Evolutionary conservation across 2,329 filamentous ascomycete genomes (phyloP).

Genomic region (Cercospora brassicicola): DNA sequence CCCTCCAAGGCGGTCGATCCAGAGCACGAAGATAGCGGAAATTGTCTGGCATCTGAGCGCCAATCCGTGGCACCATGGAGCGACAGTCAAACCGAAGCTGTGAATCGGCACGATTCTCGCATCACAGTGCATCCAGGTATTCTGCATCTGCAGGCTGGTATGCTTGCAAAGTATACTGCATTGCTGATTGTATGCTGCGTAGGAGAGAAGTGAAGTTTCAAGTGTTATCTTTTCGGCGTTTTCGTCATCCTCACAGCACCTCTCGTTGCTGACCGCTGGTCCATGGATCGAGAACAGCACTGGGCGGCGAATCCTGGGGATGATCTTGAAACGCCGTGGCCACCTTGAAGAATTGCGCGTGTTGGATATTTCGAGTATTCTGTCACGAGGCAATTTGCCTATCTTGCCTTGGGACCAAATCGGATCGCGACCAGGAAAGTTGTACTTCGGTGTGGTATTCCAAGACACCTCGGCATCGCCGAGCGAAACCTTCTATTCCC

Average conservation of each 20-base stretch:
- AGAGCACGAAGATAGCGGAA: neutral
- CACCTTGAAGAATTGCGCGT: neutral
- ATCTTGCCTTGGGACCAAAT: neutral
- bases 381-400: neutral
- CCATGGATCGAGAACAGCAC: neutral
- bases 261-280: neutral
- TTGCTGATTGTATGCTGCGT: neutral
- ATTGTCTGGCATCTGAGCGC: neutral
- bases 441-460: neutral
- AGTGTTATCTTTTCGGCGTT: constrained; percentile 2
- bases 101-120: neutral
- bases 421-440: neutral
- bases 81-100: neutral
- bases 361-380: neutral
- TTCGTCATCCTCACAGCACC: neutral
- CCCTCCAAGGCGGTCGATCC: neutral
- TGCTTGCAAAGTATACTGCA: neutral
- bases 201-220: neutral
- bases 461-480: neutral
- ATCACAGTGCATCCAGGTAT: neutral
- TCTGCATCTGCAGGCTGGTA: neutral
- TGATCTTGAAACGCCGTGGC: neutral
- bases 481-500: neutral
- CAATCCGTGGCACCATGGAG: neutral
- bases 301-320: neutral